Evolutionary conservation across 2,329 filamentous ascomycete species (phyloP), one percentile per base, ranked within the genome.

Genomic region (Aureobasidium sp.): DNA sequence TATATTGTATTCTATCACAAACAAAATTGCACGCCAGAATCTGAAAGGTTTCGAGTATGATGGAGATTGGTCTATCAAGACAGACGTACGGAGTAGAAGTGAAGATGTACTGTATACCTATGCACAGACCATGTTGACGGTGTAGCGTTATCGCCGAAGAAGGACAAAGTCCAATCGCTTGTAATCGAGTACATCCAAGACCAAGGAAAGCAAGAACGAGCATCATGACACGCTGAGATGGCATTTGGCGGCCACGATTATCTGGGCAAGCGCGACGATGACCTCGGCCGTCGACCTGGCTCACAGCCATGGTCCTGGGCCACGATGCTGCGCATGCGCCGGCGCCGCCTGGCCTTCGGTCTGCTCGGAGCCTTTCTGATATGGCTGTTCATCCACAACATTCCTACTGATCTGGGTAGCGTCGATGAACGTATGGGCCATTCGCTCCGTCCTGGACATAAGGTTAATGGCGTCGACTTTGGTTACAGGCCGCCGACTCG

Each of bases 221-320:
- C 29, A 25, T 29, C 13, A 57, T 9, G 42, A 58, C 21, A 48
- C 39, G 53, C 39, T 34, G 36, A 10, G 25, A 57, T 57, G 53
- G 30, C 53, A 54, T 63, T 62, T 59, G 62, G 59, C 62, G 78
- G 75, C 62, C 84, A 87, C 69, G 83, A 85, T 73, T 83, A 86
- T 77, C 77, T 85, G 63, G 84, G 83, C 62, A 87, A 86, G 73
- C 83, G 83, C 69, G 81, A 87, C 71, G 85, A 87, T 71, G 83
- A 86, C 71, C 81, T 83, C 71, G 21, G 32, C 3, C 47, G 29
- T 32, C 77, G 74, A 63, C 76, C 75, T 6, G 68, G 68, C 16
- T 25, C 32, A 9, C 49, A 54, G 36, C 14, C 58, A 42, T 51
- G 47, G 49, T 60, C 59, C n/a, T 65, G 64, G 64, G 13, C 44